These are phyloP conservation scores for Wickerhamomyces queroliae DNA, from an alignment of 805 yeast species.

Conservation along the genomic window DNA sequence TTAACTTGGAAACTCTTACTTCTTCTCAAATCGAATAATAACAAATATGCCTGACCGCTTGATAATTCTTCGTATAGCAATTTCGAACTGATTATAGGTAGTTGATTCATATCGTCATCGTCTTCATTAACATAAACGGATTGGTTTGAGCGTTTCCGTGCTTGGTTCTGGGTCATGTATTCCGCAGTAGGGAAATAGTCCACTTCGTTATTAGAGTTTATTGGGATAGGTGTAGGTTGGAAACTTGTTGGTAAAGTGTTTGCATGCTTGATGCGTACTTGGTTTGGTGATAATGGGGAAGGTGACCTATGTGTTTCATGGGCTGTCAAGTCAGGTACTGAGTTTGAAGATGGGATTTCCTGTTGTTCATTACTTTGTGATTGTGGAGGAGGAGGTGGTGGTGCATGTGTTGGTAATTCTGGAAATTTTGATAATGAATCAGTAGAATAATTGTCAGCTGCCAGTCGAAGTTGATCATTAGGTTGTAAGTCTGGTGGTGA, in stretches of 20 bases:
- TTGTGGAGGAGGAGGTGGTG: constrained; percentile 5
- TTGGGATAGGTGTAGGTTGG: background rate
- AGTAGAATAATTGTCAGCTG: constrained; percentile 15
- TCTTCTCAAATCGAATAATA: constrained; percentile 37
- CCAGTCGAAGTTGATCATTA: constrained; percentile 30
- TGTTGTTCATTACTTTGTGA: background rate
- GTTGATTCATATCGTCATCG: constrained; percentile 25
- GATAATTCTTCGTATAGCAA: constrained; percentile 35
- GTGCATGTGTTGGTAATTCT: constrained; percentile 7
- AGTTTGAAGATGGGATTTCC: no score
- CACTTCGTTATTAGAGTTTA: background rate
- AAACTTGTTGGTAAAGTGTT: constrained; percentile 1
- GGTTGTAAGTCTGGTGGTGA: constrained; percentile 33
- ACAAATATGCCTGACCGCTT: constrained; percentile 33
- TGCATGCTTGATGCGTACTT: background rate
- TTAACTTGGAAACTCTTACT: constrained; percentile 24
- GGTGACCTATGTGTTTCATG: background rate
- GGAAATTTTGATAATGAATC: constrained; percentile 7
- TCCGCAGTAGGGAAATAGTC: background rate
- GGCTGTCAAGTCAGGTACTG: no score
- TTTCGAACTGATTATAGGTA: constrained; percentile 42
- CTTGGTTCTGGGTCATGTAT: constrained; percentile 7
- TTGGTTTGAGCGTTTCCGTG: constrained; percentile 34
- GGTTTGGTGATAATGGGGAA: background rate
- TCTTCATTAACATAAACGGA: constrained; percentile 31